Base-by-base conservation (phyloP, 371 early-diverging fungal species). In the Mucor saturninus region DNA sequence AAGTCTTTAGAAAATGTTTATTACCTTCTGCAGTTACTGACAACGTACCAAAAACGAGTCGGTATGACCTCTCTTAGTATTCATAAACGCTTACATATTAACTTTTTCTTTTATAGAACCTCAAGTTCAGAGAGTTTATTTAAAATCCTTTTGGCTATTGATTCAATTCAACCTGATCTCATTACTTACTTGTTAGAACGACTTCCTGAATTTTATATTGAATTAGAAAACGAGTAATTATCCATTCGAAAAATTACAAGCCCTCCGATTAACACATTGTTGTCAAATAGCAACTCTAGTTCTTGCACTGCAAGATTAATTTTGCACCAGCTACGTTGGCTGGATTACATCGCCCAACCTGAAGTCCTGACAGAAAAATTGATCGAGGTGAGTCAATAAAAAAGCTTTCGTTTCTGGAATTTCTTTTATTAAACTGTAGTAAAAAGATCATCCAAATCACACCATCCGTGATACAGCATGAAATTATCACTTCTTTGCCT, bases 311-410 rank as follows among this genome's bases (percentile, higher is more conserved):
- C 89, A 32, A 80, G 86, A 13, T 69, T 89, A 29, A 87, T 93
- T 30, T 66, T 94, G 42, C 88, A 91, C 45, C 93, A 94, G 62
- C 59, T 94, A 46, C 78, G 91, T 37, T 93, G 91, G 91, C 71
- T 93, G 32, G 92, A 93, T 63, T 85, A 93, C 57, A 81, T 93
- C 31, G 81, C 86, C 0, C 83, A 89, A 39, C 89, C 93, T 1
- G 79, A 77, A 10, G 65, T 66, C 13, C 72, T 94, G 40, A 74
- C 89, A 1, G 77, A 80, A 21, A 91, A 90, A 61, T 69, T 93
- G 15, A 67, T 92, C 7, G 94, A 93, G 75, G 87, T 86, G 74
- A 35, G 40, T 15, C 21, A 21, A 21, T 21, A 21, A 21, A 21
- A 28, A 4, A n/a, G 8, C 21, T 4, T 21, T 46, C n/a, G 15